Evolutionary conservation across 495 filamentous ascomycete species (phyloP).

Genomic region (Trichoderma reesei): DNA sequence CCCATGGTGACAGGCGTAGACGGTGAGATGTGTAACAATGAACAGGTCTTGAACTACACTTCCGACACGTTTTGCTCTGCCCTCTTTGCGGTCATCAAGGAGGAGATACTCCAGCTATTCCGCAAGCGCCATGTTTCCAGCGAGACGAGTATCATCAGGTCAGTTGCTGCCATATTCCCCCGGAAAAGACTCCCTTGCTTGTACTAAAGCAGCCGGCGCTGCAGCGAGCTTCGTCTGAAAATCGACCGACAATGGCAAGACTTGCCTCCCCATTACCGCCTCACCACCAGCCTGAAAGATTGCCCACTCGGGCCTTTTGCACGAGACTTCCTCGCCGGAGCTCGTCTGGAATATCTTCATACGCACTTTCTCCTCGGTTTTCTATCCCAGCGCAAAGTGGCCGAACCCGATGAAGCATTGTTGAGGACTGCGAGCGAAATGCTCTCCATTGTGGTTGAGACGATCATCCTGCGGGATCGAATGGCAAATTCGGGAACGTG

Average conservation of each 20-base stretch:
- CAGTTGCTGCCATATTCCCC: background rate
- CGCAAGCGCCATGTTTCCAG: constrained; percentile 19
- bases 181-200: background rate
- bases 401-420: constrained; percentile 26
- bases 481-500: constrained; percentile 32
- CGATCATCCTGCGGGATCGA: constrained; percentile 29
- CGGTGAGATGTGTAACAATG: background rate
- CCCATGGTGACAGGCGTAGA: background rate
- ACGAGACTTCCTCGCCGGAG: constrained; percentile 18
- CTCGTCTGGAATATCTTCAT: constrained; percentile 33
- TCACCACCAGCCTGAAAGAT: constrained; percentile 6
- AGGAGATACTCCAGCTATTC: constrained; percentile 30
- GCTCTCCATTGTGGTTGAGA: constrained; percentile 28
- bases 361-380: constrained; percentile 31
- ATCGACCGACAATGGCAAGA: constrained; percentile 2
- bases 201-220: background rate
- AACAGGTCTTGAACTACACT: constrained; percentile 21
- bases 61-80: constrained; percentile 35
- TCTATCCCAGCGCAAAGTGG: constrained; percentile 21
- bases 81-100: constrained; percentile 30
- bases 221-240: background rate
- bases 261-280: constrained; percentile 1
- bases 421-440: constrained; percentile 27
- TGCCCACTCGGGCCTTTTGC: background rate
- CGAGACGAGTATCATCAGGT: background rate